Evolutionary conservation across 2,329 filamentous ascomycete genomes (phyloP).

Genomic region (Colletotrichum tamarilloi): DNA sequence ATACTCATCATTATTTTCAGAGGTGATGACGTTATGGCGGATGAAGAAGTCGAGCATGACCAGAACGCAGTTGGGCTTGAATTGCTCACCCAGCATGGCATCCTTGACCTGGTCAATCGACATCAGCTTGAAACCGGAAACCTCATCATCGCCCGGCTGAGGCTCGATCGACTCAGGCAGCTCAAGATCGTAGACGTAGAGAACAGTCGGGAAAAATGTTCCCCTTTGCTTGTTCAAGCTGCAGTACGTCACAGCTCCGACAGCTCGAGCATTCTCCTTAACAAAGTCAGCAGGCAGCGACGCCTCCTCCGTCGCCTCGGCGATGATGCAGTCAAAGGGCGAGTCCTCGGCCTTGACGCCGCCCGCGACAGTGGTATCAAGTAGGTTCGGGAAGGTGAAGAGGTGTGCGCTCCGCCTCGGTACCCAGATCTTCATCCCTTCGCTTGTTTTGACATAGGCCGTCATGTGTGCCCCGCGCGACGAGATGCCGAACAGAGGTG

Average conservation of each 20-base stretch:
- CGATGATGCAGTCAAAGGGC: constrained; percentile 75
- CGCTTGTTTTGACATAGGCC: constrained; percentile 62
- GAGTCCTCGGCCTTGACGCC: constrained; percentile 76
- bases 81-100: constrained; percentile 74
- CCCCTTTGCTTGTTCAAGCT: constrained; percentile 30
- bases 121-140: constrained; percentile 79
- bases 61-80: constrained; percentile 86
- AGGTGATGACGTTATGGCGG: constrained; percentile 78
- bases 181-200: constrained; percentile 82
- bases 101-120: constrained; percentile 67
- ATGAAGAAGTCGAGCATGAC: constrained; percentile 87
- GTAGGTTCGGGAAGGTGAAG: constrained; percentile 78
- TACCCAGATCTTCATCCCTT: constrained; percentile 74
- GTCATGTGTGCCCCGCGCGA: constrained; percentile 76
- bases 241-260: constrained; percentile 47
- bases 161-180: constrained; percentile 68
- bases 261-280: constrained; percentile 37
- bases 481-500: constrained; percentile 73
- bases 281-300: constrained; percentile 47
- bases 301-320: constrained; percentile 81
- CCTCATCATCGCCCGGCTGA: constrained; percentile 80
- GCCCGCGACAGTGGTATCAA: constrained; percentile 85
- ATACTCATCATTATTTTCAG: constrained; percentile 78
- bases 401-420: constrained; percentile 73
- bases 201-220: constrained; percentile 45